These are phyloP conservation scores for Paraphaeosphaeria sporulosa DNA, from an alignment of 2,329 filamentous ascomycete genomes.

Conservation along the genomic window DNA sequence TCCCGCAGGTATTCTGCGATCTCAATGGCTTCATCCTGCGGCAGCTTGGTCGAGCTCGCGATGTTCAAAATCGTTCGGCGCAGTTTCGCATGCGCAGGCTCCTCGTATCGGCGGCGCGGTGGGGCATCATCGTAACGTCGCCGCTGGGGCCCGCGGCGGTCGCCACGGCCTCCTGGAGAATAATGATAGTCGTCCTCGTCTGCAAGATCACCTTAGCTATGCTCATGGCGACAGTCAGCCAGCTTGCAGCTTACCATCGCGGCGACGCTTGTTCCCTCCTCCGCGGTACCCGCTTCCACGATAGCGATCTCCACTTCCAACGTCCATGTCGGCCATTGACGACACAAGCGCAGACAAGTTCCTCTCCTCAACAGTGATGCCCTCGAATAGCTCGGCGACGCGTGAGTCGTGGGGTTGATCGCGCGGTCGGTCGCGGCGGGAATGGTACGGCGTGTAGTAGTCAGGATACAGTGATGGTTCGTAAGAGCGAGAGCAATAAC, in stretches of 20 bases:
- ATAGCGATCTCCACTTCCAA: slow-evolving; percentile 36
- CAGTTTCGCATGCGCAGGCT: slow-evolving; percentile 44
- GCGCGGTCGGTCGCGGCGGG: not conserved
- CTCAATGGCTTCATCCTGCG: slow-evolving; percentile 47
- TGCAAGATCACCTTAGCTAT: slow-evolving; percentile 20
- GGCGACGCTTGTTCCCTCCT: slow-evolving; percentile 42
- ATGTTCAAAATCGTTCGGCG: slow-evolving; percentile 47
- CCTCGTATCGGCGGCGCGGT: slow-evolving; percentile 46
- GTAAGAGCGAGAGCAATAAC: slow-evolving; percentile 2
- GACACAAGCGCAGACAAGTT: slow-evolving; percentile 21
- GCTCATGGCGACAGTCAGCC: slow-evolving; percentile 1
- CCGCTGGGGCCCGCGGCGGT: slow-evolving; percentile 41
- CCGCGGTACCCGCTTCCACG: slow-evolving; percentile 24
- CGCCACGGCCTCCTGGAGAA: slow-evolving; percentile 31
- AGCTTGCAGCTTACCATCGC: slow-evolving; percentile 38
- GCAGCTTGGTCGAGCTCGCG: slow-evolving; percentile 47
- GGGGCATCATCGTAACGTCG: slow-evolving; percentile 30
- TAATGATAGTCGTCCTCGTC: slow-evolving; percentile 38
- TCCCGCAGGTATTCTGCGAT: slow-evolving; percentile 73
- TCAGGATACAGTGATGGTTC: slow-evolving; percentile 12
- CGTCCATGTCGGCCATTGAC: slow-evolving; percentile 40
- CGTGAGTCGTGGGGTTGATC: slow-evolving; percentile 9
- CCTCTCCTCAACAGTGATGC: slow-evolving; percentile 20
- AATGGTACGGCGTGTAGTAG: slow-evolving; percentile 5
- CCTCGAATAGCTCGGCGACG: slow-evolving; percentile 10